Conservation (phyloP, 148 eudicot genomes). For the Vaccinium macrocarpon region DNA sequence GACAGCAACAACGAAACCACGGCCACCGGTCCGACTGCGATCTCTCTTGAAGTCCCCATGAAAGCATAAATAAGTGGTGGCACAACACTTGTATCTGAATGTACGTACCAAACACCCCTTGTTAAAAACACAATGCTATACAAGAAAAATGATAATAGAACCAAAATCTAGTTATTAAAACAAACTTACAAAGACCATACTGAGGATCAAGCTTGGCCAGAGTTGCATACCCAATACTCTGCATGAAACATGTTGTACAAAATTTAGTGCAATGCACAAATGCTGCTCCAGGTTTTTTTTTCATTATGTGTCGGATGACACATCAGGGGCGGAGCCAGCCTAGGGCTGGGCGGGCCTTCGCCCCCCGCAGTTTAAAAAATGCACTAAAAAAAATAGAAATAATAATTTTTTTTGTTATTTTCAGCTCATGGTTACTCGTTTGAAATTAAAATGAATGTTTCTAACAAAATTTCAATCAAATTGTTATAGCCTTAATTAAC, state of each 20-base stretch:
- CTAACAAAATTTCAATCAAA: too few relatives aligned
- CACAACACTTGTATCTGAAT: conserved; percentile 48
- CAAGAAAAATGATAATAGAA: background rate
- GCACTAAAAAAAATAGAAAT: too few relatives aligned
- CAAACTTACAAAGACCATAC: conserved; percentile 38
- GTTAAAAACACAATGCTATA: too few relatives aligned
- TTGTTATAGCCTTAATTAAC: too few relatives aligned
- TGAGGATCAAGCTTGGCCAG: conserved; percentile 41
- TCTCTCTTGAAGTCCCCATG: conserved; percentile 61
- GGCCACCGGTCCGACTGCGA: conserved; percentile 58
- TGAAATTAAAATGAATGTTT: too few relatives aligned
- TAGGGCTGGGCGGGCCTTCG: too few relatives aligned
- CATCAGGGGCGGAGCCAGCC: too few relatives aligned
- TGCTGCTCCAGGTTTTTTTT: too few relatives aligned
- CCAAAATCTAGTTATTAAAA: background rate
- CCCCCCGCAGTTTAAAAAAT: too few relatives aligned
- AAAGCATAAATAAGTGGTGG: conserved; percentile 56
- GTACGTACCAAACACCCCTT: background rate
- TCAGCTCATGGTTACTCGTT: too few relatives aligned
- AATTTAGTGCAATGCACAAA: background rate
- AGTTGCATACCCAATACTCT: conserved; percentile 51
- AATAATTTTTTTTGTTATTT: too few relatives aligned
- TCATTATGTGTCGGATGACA: too few relatives aligned
- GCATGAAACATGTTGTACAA: background rate
- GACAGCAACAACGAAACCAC: conserved; percentile 53